Conservation (phyloP, 2,329 filamentous ascomycete genomes). For the Aspergillus sp. region DNA sequence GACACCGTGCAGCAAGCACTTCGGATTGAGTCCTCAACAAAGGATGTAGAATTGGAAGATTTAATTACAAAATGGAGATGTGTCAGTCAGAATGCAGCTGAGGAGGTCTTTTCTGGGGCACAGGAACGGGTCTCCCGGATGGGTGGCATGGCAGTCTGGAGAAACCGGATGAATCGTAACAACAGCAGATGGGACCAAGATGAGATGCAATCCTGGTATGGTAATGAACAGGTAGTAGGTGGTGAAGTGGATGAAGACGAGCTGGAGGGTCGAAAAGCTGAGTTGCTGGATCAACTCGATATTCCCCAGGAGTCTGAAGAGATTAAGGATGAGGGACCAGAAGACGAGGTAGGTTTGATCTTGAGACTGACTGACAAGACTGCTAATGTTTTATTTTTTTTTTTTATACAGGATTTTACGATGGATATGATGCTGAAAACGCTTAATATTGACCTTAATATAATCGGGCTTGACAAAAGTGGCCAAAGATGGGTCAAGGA, state of each 20-base stretch:
- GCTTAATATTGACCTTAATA: slow-evolving; percentile 57
- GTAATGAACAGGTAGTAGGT: slow-evolving; percentile 27
- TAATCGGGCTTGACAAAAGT: slow-evolving; percentile 60
- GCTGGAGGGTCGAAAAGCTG: slow-evolving; percentile 29
- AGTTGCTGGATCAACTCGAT: slow-evolving; percentile 38
- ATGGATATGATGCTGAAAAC: slow-evolving; percentile 66
- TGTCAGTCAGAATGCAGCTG: slow-evolving; percentile 59
- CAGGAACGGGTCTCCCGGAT: slow-evolving; percentile 58
- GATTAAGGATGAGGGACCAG: slow-evolving; percentile 32
- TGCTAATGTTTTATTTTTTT: slow-evolving; percentile 40
- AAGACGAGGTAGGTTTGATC: slow-evolving; percentile 23
- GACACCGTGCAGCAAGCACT: slow-evolving; percentile 51
- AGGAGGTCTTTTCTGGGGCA: slow-evolving; percentile 60
- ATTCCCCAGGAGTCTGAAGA: slow-evolving; percentile 28
- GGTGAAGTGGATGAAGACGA: slow-evolving; percentile 30
- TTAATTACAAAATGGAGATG: slow-evolving; percentile 58
- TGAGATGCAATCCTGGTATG: slow-evolving; percentile 33
- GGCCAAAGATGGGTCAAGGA: slow-evolving; percentile 51
- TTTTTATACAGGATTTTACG: slow-evolving; percentile 53
- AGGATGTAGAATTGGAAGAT: slow-evolving; percentile 52
- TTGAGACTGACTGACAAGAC: slow-evolving; percentile 12
- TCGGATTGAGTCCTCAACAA: slow-evolving; percentile 42
- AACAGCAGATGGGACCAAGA: slow-evolving; percentile 35
- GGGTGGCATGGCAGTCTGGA: slow-evolving; percentile 59
- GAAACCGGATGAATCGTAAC: slow-evolving; percentile 43